Evolutionary conservation across 352 stramenopile species (phyloP).

Genomic region (Globisporangium sylvaticum): DNA sequence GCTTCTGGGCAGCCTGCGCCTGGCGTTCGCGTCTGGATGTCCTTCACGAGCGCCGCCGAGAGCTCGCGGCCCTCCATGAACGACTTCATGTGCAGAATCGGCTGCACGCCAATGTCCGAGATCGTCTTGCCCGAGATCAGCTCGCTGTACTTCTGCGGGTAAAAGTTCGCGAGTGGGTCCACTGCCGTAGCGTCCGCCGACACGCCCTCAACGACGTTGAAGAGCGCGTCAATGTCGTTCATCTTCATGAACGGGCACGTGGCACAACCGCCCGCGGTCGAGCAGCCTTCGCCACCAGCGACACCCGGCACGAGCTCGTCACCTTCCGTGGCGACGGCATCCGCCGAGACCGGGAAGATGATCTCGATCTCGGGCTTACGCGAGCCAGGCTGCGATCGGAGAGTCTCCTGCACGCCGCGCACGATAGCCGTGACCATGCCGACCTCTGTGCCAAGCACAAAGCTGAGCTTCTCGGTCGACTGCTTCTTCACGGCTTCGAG

Average conservation of each 20-base stretch:
- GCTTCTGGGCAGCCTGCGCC: constrained; percentile 54
- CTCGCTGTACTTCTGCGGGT: constrained; percentile 91
- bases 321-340: constrained; percentile 85
- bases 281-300: constrained; percentile 93
- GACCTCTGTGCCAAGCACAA: constrained; percentile 95
- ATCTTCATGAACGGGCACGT: constrained; percentile 99
- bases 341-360: constrained; percentile 95
- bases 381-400: constrained; percentile 35
- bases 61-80: constrained; percentile 92
- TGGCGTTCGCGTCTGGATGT: constrained; percentile 69
- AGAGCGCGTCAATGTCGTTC: constrained; percentile 97
- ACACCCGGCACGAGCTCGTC: constrained; percentile 88
- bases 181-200: constrained; percentile 23
- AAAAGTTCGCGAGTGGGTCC: constrained; percentile 84
- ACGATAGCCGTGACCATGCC: constrained; percentile 99
- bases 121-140: constrained; percentile 89
- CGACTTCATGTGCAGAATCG: constrained; percentile 96
- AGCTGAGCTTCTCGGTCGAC: constrained; percentile 80
- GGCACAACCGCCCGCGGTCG: constrained; percentile 94
- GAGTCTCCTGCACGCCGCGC: constrained; percentile 85
- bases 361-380: constrained; percentile 92
- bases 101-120: constrained; percentile 90
- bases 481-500: constrained; percentile 68
- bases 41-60: constrained; percentile 78
- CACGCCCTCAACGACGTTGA: constrained; percentile 84